A percentile compares a stretch with the other conserved stretches of the same genome.
Evolutionary conservation across 164 flowering plant species (phyloP).

Genomic region (Tetrastigma voinierianum): DNA sequence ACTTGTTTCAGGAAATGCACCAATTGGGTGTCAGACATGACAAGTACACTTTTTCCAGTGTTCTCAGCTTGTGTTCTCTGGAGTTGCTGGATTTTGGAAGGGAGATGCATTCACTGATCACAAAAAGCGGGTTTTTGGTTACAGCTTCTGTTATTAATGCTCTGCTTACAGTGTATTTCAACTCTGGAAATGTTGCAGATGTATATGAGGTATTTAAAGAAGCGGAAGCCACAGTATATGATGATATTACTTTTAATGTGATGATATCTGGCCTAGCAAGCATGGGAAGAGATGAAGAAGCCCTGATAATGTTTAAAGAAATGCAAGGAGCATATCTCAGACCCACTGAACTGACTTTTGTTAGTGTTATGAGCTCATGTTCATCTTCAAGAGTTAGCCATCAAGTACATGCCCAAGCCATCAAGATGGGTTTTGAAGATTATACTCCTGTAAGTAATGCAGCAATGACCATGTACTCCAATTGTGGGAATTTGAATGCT

Average conservation of each 20-base stretch:
- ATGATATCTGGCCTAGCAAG: slow-evolving; percentile 71
- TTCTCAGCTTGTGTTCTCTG: slow-evolving; percentile 52
- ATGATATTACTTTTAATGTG: slow-evolving; percentile 65
- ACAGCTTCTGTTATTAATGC: slow-evolving; percentile 63
- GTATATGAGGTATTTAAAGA: slow-evolving; percentile 54
- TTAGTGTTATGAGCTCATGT: slow-evolving; percentile 59
- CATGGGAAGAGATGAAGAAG: slow-evolving; percentile 45
- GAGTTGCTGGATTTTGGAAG: slow-evolving; percentile 47
- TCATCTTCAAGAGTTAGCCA: slow-evolving; percentile 27
- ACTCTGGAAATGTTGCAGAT: slow-evolving; percentile 30
- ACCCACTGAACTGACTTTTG: slow-evolving; percentile 69
- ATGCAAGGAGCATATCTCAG: slow-evolving; percentile 42
- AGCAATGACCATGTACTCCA: slow-evolving; percentile 51
- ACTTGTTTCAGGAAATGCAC: slow-evolving; percentile 57
- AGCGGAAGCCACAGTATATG: slow-evolving; percentile 22
- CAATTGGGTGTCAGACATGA: slow-evolving; percentile 47
- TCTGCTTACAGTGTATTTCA: slow-evolving; percentile 67
- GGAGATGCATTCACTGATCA: slow-evolving; percentile 56
- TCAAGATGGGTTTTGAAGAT: slow-evolving; percentile 49
- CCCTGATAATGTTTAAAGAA: slow-evolving; percentile 40
- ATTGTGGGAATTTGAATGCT: slow-evolving; percentile 35
- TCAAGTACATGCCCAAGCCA: slow-evolving; percentile 52
- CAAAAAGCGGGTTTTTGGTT: slow-evolving; percentile 47
- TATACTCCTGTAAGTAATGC: slow-evolving; percentile 63
- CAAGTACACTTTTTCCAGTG: slow-evolving; percentile 58